These are phyloP conservation scores for Geotrichum bryndzae DNA, from an alignment of 1,139 yeast species.

Conservation along the genomic window DNA sequence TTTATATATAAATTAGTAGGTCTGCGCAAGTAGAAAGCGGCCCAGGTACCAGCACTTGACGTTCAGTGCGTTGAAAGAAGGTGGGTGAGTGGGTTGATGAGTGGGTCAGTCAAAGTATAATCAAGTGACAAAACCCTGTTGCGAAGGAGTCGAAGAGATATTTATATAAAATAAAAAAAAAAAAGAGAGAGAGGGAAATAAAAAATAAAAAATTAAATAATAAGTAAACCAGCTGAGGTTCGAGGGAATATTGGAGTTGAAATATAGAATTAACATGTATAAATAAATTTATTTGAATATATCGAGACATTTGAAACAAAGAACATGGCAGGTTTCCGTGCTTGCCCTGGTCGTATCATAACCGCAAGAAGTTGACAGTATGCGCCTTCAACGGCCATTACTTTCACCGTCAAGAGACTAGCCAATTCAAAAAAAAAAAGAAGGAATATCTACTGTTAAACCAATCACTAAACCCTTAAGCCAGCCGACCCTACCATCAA, in stretches of 20 bases:
- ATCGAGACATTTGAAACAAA: background rate
- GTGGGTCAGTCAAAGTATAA: background rate
- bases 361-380: background rate
- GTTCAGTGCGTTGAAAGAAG: background rate
- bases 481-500: background rate
- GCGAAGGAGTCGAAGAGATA: background rate
- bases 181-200: background rate
- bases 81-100: background rate
- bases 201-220: background rate
- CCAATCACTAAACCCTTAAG: background rate
- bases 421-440: background rate
- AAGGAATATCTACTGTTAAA: background rate
- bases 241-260: background rate
- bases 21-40: background rate
- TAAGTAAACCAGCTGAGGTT: background rate
- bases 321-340: background rate
- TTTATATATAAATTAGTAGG: background rate
- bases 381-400: background rate
- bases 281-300: background rate
- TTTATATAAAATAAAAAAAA: background rate
- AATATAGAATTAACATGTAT: background rate
- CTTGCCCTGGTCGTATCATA: background rate
- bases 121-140: background rate
- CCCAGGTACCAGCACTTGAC: background rate
- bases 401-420: background rate